Percentiles rank a stretch among this genome's conserved stretches.
phyloP scores from a whole-genome alignment of 2,329 filamentous ascomycete genomes.

The Biscogniauxia sp. region DNA sequence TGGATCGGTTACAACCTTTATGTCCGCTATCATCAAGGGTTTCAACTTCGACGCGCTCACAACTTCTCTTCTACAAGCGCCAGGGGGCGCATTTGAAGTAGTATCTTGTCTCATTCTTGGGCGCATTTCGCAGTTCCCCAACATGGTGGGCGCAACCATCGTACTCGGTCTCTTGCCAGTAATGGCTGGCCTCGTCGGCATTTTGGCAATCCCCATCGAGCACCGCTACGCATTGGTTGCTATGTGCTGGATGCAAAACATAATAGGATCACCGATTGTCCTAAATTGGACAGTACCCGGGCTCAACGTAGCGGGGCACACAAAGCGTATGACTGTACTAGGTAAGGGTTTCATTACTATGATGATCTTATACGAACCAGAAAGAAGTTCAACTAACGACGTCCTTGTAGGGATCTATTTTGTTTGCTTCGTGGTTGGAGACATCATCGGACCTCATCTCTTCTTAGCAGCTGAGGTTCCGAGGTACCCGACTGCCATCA shows the following conservation, averaged over 20 bases:
- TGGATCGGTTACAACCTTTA: constrained; percentile 48
- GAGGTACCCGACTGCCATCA: constrained; percentile 22
- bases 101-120: constrained; percentile 34
- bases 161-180: constrained; percentile 23
- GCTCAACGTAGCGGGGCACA: constrained; percentile 48
- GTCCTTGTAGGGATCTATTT: constrained; percentile 45
- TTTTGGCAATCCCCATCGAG: constrained; percentile 44
- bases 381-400: background rate
- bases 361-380: background rate
- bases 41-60: constrained; percentile 36
- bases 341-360: background rate
- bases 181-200: constrained; percentile 47
- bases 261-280: constrained; percentile 49
- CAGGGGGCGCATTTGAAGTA: constrained; percentile 36
- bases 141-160: constrained; percentile 29
- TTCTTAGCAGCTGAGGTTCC: constrained; percentile 18
- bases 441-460: constrained; percentile 37
- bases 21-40: constrained; percentile 38
- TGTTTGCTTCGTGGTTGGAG: constrained; percentile 46
- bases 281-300: constrained; percentile 50
- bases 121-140: constrained; percentile 42
- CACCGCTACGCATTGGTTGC: constrained; percentile 48
- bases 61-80: constrained; percentile 41
- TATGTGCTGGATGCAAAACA: constrained; percentile 52
- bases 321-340: constrained; percentile 45